Base-by-base conservation (phyloP, 768 basidiomycete species). In the Lyophyllum atratum region DNA sequence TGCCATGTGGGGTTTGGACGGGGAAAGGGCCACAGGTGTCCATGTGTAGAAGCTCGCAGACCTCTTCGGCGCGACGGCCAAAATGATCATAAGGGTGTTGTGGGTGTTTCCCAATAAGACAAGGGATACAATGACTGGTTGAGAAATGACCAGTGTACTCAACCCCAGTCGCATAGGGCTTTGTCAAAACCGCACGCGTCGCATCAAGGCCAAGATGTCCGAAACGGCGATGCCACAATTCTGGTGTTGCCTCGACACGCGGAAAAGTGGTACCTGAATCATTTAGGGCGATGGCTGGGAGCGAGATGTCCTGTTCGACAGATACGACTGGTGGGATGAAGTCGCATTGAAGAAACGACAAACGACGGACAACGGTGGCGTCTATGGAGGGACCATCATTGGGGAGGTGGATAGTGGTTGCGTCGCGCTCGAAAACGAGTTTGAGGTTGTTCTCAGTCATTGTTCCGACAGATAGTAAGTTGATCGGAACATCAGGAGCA, bases 21-120 rank as follows among this genome's bases (percentile, higher is more conserved):
- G 65, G 66, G 21, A 64, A 72, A 0, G 68, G 71, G 0, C 67
- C 69, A 45, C 65, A 69, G 0, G 54, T 57, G 33, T 71, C 66
- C 17, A 66, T 62, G 19, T 73, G 71, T 0, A 71, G 47, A 0
- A 70, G 56, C 0, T 71, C 64, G 1, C 69, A 63, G 17, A 68
- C 29, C 0, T 55, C 7, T 0, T 11, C 2, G 0, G 66, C 64
- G 21, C 55, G 55, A 39, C 56, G 26, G 3, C 34, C 58, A 14
- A 56, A 37, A 28, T 60, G 48, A 19, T 53, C 4, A 40, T 60
- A 63, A 0, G 66, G 61, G 2, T 31, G 57, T 28, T 61, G 63
- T 19, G 68, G 55, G 42, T 59, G 55, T 49, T 70, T 68, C 1
- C 67, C 67, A 48, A 70, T 58, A 14, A 69, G 40, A 49, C 69